Evolutionary conservation across 768 basidiomycete species (phyloP).

Genomic region (Leccinum sublutescens): DNA sequence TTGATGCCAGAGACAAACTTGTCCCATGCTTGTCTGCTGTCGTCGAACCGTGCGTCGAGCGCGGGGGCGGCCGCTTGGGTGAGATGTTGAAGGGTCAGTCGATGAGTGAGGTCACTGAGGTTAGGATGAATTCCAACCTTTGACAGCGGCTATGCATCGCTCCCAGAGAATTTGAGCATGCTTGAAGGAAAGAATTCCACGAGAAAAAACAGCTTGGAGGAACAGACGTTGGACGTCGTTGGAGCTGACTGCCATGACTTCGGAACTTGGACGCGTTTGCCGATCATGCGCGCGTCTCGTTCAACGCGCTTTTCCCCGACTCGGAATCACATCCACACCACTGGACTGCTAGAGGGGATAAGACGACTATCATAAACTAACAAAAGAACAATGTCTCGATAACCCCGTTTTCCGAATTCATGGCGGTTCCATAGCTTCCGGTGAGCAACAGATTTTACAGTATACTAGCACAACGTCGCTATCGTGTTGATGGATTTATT

Average conservation of each 20-base stretch:
- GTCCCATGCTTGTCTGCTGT: slow-evolving; percentile 52
- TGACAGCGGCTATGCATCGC: slow-evolving; percentile 65
- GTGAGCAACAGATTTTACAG: not conserved
- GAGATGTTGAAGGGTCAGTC: slow-evolving; percentile 6
- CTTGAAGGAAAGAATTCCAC: slow-evolving; percentile 61
- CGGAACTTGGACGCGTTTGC: not conserved
- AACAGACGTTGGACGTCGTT: slow-evolving; percentile 74
- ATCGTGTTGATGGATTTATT: slow-evolving; percentile 12
- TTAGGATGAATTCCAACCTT: slow-evolving; percentile 43
- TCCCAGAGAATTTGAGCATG: slow-evolving; percentile 66
- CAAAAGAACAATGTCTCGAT: too few relatives aligned
- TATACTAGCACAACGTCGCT: slow-evolving; percentile 5
- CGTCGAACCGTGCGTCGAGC: slow-evolving; percentile 44
- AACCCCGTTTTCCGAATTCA: too few relatives aligned
- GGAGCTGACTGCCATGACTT: slow-evolving; percentile 42
- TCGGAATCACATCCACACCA: not conserved
- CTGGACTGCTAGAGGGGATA: too few relatives aligned
- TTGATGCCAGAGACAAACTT: slow-evolving; percentile 61
- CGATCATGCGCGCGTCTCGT: not conserved
- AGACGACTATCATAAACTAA: too few relatives aligned
- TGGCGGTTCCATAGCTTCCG: too few relatives aligned
- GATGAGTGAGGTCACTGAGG: not conserved
- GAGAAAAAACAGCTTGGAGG: slow-evolving; percentile 74
- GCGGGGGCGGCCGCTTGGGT: slow-evolving; percentile 51
- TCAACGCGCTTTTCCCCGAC: not conserved